Conservation (phyloP, 2,329 filamentous ascomycete species). For the Botrytis aclada region DNA sequence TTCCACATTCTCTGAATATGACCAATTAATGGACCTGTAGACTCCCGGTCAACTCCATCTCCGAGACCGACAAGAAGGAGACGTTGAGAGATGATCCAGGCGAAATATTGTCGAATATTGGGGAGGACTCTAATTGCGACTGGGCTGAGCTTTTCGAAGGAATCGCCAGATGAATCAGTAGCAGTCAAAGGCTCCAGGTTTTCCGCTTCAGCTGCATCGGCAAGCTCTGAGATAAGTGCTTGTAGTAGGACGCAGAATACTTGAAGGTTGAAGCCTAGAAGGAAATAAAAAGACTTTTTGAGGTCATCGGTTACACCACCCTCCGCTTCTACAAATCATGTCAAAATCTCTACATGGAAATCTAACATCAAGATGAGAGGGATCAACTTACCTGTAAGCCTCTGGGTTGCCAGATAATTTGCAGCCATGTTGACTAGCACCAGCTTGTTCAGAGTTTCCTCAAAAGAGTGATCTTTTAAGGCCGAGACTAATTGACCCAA, state of each 20-base stretch:
- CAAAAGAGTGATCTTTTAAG: conserved; percentile 64
- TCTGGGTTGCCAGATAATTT: conserved; percentile 66
- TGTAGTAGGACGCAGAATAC: conserved; percentile 72
- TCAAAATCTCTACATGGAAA: neutral
- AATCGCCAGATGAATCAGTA: conserved; percentile 38
- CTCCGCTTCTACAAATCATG: conserved; percentile 42
- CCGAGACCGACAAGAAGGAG: conserved; percentile 44
- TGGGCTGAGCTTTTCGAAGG: conserved; percentile 51
- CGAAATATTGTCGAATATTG: conserved; percentile 63
- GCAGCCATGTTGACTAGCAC: conserved; percentile 83
- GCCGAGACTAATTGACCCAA: conserved; percentile 72
- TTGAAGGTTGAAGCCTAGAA: conserved; percentile 73
- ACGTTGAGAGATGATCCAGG: conserved; percentile 60
- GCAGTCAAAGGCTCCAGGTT: conserved; percentile 46
- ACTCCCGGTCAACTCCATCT: conserved; percentile 9
- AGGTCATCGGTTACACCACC: conserved; percentile 26
- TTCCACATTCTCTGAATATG: conserved; percentile 63
- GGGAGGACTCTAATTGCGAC: conserved; percentile 61
- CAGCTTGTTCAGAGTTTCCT: conserved; percentile 70
- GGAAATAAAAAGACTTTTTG: conserved; percentile 55
- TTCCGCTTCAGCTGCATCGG: conserved; percentile 42
- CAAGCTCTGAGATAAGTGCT: conserved; percentile 66
- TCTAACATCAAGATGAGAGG: neutral
- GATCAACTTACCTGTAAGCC: conserved; percentile 51
- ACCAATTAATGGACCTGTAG: conserved; percentile 49